These are phyloP conservation scores for Lanmaoa rubissima DNA, from an alignment of 768 basidiomycete genomes.

Conservation along the genomic window DNA sequence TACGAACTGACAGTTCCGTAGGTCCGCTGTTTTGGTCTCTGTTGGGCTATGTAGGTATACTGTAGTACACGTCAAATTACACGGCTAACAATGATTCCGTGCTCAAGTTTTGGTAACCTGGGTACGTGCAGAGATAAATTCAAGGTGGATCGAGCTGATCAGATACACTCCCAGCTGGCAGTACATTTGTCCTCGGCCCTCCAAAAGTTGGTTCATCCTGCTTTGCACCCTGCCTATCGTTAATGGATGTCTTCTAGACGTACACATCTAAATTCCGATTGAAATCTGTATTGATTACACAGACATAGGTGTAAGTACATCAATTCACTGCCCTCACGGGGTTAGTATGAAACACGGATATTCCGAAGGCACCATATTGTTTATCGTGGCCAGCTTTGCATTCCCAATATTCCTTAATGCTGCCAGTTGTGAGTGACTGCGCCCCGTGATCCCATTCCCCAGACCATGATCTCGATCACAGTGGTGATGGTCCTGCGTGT, in stretches of 20 bases:
- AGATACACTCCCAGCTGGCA: background rate
- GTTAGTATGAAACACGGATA: background rate
- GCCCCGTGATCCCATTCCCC: too few species aligned
- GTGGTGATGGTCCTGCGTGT: background rate
- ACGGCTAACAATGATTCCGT: background rate
- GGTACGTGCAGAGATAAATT: background rate
- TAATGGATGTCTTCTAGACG: background rate
- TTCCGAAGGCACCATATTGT: background rate
- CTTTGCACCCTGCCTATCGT: too few species aligned
- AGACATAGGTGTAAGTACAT: slow-evolving; percentile 4
- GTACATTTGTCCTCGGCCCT: background rate
- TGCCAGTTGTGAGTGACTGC: background rate
- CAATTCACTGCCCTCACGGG: too few species aligned
- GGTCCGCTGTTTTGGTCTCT: slow-evolving; percentile 9
- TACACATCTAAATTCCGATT: background rate
- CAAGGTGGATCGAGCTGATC: background rate
- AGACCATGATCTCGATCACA: background rate
- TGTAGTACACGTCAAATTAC: too few species aligned
- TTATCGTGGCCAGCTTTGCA: background rate
- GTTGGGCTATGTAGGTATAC: background rate
- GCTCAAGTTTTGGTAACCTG: background rate
- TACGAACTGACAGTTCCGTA: background rate
- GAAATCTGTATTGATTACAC: background rate
- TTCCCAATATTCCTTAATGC: background rate
- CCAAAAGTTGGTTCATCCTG: background rate